These are phyloP conservation scores for Coemansia sp. DNA, from an alignment of 192 early-diverging fungal genomes.

Conservation along the genomic window DNA sequence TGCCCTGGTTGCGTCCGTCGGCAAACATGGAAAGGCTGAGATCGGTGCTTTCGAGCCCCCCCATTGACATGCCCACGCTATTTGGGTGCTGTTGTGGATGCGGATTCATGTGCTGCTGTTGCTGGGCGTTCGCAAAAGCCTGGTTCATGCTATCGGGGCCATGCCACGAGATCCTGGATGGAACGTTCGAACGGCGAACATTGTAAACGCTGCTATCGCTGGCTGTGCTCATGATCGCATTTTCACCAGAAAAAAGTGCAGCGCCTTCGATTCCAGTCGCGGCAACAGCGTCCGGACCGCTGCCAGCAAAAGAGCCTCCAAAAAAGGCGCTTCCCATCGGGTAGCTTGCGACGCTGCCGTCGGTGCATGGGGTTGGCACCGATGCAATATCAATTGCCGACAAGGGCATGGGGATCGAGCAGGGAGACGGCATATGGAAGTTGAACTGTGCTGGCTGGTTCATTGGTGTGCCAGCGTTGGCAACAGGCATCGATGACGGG, in stretches of 20 bases:
- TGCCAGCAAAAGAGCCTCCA: constrained; percentile 18
- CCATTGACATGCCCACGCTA: constrained; percentile 42
- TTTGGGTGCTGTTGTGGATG: constrained; percentile 23
- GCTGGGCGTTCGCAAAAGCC: constrained; percentile 34
- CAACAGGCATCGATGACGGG: constrained; percentile 39
- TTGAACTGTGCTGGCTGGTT: constrained; percentile 44
- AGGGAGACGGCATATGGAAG: constrained; percentile 53
- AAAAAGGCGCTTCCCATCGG: constrained; percentile 24
- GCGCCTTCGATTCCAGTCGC: constrained; percentile 28
- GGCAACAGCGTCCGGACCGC: constrained; percentile 17
- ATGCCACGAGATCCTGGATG: constrained; percentile 52
- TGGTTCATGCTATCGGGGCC: constrained; percentile 48
- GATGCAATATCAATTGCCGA: constrained; percentile 50
- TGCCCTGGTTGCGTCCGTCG: constrained; percentile 19
- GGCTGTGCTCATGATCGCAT: constrained; percentile 15
- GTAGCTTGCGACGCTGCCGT: constrained; percentile 17
- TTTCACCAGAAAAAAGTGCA: constrained; percentile 22
- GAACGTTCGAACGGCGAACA: constrained; percentile 31
- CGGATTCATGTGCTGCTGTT: constrained; percentile 24
- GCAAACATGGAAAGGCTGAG: constrained; percentile 39
- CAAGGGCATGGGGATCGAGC: constrained; percentile 51
- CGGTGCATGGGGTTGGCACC: constrained; percentile 26
- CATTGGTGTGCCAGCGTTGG: constrained; percentile 39
- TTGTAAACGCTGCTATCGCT: constrained; percentile 22
- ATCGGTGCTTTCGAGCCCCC: constrained; percentile 24